phyloP scores from a whole-genome alignment of 306 rosid genomes.

The Sphenostylis stenocarpa region DNA sequence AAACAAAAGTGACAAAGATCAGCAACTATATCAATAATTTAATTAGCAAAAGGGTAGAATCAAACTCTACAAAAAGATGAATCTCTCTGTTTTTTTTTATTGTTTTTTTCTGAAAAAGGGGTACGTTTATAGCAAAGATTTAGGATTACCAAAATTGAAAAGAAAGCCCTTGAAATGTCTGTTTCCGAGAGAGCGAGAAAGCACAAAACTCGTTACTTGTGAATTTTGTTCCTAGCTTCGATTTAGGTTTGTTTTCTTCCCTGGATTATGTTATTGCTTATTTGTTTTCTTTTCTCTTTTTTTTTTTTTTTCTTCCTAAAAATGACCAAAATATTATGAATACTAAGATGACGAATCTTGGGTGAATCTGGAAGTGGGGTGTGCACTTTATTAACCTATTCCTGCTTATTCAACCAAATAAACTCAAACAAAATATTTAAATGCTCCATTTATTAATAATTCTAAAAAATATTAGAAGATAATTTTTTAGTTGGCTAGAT shows the following conservation, averaged over 20 bases:
- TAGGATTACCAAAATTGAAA: not conserved
- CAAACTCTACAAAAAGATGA: not conserved
- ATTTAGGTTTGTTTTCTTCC: too few relatives aligned
- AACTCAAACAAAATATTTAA: too few relatives aligned
- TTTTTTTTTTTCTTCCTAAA: not conserved
- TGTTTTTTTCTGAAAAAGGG: not conserved
- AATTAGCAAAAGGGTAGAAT: not conserved
- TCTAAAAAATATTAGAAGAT: too few relatives aligned
- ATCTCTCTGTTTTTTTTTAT: not conserved
- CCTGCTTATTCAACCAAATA: too few relatives aligned
- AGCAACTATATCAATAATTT: not conserved
- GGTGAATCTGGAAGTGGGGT: not conserved
- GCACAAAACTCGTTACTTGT: not conserved
- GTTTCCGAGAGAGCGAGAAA: not conserved
- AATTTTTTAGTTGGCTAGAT: too few relatives aligned
- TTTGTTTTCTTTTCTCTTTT: not conserved
- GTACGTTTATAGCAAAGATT: not conserved
- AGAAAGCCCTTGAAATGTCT: not conserved
- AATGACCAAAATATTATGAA: not conserved
- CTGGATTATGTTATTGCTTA: slow-evolving; percentile 4
- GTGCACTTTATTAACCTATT: too few relatives aligned
- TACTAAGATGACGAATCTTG: not conserved
- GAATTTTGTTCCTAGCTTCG: not conserved
- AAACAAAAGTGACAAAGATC: not conserved
- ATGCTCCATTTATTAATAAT: too few relatives aligned